Evolutionary conservation across 257 asterid species (phyloP).

Genomic region (Solanum acaule): DNA sequence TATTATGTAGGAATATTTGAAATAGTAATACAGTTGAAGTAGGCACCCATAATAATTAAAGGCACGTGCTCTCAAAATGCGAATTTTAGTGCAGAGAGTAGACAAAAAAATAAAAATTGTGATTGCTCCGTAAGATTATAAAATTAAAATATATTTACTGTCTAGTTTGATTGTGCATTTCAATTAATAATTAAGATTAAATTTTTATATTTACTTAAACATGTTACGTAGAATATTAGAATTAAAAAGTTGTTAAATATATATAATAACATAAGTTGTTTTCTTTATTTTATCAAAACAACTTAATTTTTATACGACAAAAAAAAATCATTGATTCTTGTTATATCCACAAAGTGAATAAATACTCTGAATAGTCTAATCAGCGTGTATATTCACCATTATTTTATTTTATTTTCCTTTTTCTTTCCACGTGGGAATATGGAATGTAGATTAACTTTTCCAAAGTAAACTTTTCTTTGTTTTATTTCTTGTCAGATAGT

Average conservation of each 20-base stretch:
- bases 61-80: neutral
- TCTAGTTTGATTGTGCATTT: too few species aligned
- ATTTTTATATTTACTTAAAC: too few species aligned
- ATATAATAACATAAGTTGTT: neutral
- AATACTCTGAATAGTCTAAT: neutral
- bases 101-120: neutral
- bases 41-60: neutral
- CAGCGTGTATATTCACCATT: neutral
- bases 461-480: neutral
- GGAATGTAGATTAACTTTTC: neutral
- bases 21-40: neutral
- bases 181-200: too few species aligned
- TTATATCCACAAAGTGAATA: neutral
- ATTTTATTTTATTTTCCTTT: neutral
- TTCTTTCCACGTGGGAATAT: neutral
- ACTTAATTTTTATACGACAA: too few species aligned
- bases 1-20: neutral
- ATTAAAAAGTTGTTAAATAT: too few species aligned
- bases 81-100: too few species aligned
- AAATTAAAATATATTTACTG: neutral
- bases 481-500: neutral
- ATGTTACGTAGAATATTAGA: neutral
- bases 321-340: neutral
- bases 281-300: neutral
- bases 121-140: neutral